Evolutionary conservation across 306 rosid species (phyloP), one percentile per base, ranked within the genome.

Genomic region (Calophaca sinica): DNA sequence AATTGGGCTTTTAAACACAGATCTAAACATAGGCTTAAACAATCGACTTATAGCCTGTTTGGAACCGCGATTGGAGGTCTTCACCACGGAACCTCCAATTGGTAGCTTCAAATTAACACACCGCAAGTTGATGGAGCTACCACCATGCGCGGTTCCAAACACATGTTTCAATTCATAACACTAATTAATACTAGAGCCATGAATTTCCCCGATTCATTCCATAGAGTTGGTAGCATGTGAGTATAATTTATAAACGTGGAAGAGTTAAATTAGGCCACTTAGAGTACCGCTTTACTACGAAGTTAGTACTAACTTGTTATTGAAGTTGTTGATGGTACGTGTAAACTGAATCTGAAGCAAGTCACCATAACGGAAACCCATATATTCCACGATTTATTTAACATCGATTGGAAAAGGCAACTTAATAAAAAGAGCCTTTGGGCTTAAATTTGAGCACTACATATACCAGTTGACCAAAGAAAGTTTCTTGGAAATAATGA

Each of bases 401-500:
- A 50, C 66, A 73, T 61, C 26, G 71, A 39, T 57, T 41, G 12
- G 15, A 55, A 61, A 28, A 68, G 70, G 49, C 86, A 83, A 46
- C 49, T 52, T 42, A 49, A 51, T 5, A 45, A 51, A 58, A 51
- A 13, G 68, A 58, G 60, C n/a, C 20, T 53, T 36, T 5, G 20
- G 28, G 46, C 31, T 55, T 42, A 73, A 79, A 54, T 70, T 70
- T 75, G 77, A 62, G 72, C 63, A 75, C 20, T 68, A 60, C 66
- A 41, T 33, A 7, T 38, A 3, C 1, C 36, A 57, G 72, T 68
- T 77, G 87, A 80, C 87, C 64, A 49, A 46, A 68, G 70, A 67
- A 76, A 84, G 67, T 74, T 80, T 81, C 79, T 81, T 84, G 88
- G 83, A 84, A 80, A 80, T 76, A 80, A 72, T 26, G 62, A 20